A percentile compares a stretch with the other conserved stretches of the same genome.
Conservation (phyloP, 1,139 yeast species). For the Magnusiomyces fungicola region DNA sequence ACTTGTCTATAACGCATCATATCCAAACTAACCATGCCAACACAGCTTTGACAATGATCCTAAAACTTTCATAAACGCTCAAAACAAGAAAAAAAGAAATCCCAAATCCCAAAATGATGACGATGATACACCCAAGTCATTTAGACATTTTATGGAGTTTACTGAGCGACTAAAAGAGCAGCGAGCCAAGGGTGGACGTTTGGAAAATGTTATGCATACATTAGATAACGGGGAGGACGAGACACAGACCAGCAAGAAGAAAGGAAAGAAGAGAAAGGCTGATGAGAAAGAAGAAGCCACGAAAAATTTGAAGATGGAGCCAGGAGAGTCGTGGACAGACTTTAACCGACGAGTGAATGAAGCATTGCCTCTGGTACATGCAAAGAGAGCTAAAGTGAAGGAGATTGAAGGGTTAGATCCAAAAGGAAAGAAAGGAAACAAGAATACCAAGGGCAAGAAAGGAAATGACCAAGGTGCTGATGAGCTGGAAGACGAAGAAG, state of each 20-base stretch:
- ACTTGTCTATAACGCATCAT: no score
- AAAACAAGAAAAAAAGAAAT: no score
- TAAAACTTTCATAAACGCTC: no score
- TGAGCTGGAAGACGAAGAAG: slow-evolving; percentile 25
- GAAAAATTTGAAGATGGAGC: slow-evolving; percentile 22
- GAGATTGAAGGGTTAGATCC: not conserved
- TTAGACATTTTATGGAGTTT: slow-evolving; percentile 27
- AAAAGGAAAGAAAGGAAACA: not conserved
- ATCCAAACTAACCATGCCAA: no score
- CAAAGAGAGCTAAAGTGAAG: slow-evolving; percentile 13
- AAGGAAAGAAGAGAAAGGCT: slow-evolving; percentile 2
- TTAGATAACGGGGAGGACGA: not conserved
- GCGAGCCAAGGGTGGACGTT: slow-evolving; percentile 3
- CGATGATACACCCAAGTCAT: slow-evolving; percentile 31
- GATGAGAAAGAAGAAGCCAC: slow-evolving; percentile 7
- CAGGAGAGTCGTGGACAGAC: slow-evolving; percentile 33
- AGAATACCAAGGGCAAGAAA: slow-evolving; percentile 10
- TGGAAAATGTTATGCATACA: not conserved
- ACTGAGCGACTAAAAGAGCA: slow-evolving; percentile 18
- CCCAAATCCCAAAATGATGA: slow-evolving; percentile 20
- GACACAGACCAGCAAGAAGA: slow-evolving; percentile 6
- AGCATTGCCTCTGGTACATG: slow-evolving; percentile 34
- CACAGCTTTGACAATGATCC: no score
- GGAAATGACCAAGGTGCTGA: slow-evolving; percentile 15
- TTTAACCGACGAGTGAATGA: slow-evolving; percentile 35